Evolutionary conservation across 345 rosid species (phyloP).

Genomic region (Syzygium grande): DNA sequence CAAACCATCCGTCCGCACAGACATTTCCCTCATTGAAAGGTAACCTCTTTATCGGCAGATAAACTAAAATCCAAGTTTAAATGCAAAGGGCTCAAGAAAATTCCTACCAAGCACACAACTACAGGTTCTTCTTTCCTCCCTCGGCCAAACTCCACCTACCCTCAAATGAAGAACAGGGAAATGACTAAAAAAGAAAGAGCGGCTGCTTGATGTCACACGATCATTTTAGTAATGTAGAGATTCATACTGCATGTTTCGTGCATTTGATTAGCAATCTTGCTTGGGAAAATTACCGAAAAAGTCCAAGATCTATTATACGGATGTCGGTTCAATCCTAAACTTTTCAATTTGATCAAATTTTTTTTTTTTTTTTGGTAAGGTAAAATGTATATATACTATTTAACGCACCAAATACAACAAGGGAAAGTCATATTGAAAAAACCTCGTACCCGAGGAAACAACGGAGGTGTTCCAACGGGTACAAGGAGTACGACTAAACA

Average conservation of each 20-base stretch:
- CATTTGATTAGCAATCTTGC: neutral
- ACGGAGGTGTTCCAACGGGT: too few species aligned
- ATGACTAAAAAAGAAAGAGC: neutral
- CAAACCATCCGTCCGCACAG: neutral
- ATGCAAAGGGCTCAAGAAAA: neutral
- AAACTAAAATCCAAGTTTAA: neutral
- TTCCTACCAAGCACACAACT: neutral
- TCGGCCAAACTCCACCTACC: neutral
- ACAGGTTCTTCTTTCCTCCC: neutral
- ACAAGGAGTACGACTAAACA: too few species aligned
- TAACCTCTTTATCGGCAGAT: neutral
- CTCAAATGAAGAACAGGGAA: neutral
- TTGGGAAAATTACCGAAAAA: neutral
- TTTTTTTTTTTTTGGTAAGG: too few species aligned
- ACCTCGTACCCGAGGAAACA: too few species aligned
- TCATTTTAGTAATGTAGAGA: neutral
- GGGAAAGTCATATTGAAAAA: too few species aligned
- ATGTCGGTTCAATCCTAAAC: accelerated
- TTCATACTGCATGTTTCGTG: neutral
- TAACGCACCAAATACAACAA: too few species aligned
- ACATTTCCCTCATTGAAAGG: neutral
- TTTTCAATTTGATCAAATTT: too few species aligned
- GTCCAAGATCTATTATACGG: neutral
- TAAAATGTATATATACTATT: too few species aligned
- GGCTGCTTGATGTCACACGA: neutral